These are phyloP conservation scores for Fragaria ananassa DNA, from an alignment of 306 rosid species.

Conservation along the genomic window DNA sequence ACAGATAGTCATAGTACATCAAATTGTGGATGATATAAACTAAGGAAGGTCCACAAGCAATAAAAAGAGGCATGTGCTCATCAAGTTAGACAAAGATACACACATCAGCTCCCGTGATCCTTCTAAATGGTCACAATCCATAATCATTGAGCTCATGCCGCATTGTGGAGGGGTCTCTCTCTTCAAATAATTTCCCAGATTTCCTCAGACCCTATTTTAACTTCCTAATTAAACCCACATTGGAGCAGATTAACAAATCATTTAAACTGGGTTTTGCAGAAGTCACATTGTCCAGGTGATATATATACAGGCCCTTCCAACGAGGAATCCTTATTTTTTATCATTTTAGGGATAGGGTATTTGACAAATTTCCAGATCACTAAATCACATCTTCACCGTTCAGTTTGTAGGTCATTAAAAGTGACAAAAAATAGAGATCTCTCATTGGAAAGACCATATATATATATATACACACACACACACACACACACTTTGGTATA, in stretches of 20 bases:
- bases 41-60: neutral
- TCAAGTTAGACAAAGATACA: slow-evolving; percentile 18
- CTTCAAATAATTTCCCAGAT: neutral
- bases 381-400: no score
- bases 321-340: no score
- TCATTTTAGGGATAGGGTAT: no score
- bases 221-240: neutral
- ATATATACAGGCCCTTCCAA: no score
- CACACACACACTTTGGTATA: no score
- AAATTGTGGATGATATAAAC: slow-evolving; percentile 10
- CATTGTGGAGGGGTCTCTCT: slow-evolving; percentile 7
- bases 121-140: slow-evolving; percentile 3
- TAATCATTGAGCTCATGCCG: slow-evolving; percentile 15
- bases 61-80: slow-evolving; percentile 16
- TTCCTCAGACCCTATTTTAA: neutral
- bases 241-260: neutral
- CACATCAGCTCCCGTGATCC: slow-evolving; percentile 17
- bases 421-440: no score
- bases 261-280: neutral
- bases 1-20: neutral
- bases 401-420: no score
- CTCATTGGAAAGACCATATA: no score
- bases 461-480: no score
- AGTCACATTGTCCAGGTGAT: neutral
- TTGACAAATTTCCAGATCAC: no score